Percentiles rank a stretch among this genome's conserved stretches.
Evolutionary conservation across 2,329 filamentous ascomycete genomes (phyloP).

Genomic region (Pyrenophora teres): DNA sequence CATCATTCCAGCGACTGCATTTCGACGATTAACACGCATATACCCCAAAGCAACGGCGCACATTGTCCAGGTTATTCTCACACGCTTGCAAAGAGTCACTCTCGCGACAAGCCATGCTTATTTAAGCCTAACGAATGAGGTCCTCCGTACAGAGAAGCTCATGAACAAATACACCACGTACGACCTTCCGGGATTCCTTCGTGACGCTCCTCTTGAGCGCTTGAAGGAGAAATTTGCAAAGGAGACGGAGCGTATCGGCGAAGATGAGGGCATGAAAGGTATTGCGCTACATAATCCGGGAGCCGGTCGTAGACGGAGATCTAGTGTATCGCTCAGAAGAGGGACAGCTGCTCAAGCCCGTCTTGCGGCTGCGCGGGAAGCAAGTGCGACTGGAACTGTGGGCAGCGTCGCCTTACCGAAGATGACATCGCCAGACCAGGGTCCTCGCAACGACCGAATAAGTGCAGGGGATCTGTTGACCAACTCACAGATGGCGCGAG

Average conservation of each 20-base stretch:
- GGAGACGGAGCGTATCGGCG: conserved; percentile 80
- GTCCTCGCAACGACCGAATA: conserved; percentile 38
- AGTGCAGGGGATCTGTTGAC: conserved; percentile 74
- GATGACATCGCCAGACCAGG: conserved; percentile 32
- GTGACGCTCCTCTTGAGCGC: conserved; percentile 79
- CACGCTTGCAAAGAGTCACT: conserved; percentile 90
- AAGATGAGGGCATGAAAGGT: conserved; percentile 84
- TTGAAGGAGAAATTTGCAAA: conserved; percentile 91
- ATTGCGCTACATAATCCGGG: conserved; percentile 90
- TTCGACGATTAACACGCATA: conserved; percentile 85
- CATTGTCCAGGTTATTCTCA: conserved; percentile 96
- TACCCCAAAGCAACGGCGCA: conserved; percentile 97
- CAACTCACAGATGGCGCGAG: conserved; percentile 73
- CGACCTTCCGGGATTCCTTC: conserved; percentile 87
- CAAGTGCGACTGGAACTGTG: conserved; percentile 26
- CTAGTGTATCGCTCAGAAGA: conserved; percentile 72
- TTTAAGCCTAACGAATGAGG: conserved; percentile 87
- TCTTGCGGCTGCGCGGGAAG: conserved; percentile 54
- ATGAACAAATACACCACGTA: conserved; percentile 93
- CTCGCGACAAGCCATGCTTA: conserved; percentile 94
- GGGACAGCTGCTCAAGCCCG: conserved; percentile 76
- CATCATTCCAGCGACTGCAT: conserved; percentile 95
- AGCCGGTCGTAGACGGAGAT: conserved; percentile 68
- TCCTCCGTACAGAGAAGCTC: conserved; percentile 86
- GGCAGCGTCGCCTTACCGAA: conserved; percentile 26